phyloP scores from a whole-genome alignment of 2,329 filamentous ascomycete species.

The Aspergillus arachidicola region DNA sequence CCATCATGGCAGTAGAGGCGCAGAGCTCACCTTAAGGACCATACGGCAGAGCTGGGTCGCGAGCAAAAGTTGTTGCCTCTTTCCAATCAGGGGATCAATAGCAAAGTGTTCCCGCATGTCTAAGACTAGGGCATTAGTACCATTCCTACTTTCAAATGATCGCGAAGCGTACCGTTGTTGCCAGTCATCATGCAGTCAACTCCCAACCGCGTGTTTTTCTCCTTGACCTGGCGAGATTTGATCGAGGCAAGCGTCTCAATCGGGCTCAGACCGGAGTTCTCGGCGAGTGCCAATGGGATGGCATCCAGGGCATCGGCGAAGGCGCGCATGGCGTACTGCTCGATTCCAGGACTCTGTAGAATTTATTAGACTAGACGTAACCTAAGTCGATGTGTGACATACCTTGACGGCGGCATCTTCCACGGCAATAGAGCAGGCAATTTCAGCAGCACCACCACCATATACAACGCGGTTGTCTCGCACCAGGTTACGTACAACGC shows the following conservation, averaged over 20 bases:
- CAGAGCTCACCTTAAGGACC: conserved; percentile 80
- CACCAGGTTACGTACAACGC: conserved; percentile 95
- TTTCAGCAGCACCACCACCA: conserved; percentile 93
- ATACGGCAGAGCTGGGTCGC: conserved; percentile 97
- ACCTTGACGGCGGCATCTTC: conserved; percentile 89
- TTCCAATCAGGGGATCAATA: conserved; percentile 96
- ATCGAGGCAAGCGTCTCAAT: conserved; percentile 93
- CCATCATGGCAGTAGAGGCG: not conserved
- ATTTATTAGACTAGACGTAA: conserved; percentile 1
- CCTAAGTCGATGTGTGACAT: conserved; percentile 17
- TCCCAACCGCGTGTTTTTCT: conserved; percentile 75
- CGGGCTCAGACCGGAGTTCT: conserved; percentile 94
- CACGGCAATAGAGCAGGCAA: conserved; percentile 93
- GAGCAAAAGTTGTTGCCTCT: conserved; percentile 93
- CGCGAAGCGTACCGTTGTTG: conserved; percentile 71
- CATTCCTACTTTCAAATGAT: not conserved
- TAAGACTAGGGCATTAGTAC: conserved; percentile 31
- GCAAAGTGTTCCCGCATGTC: conserved; percentile 98
- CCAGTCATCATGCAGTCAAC: conserved; percentile 98
- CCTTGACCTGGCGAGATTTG: conserved; percentile 95
- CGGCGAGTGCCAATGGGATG: conserved; percentile 91
- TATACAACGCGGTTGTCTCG: conserved; percentile 97
- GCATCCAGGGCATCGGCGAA: conserved; percentile 94
- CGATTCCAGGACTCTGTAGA: conserved; percentile 79
- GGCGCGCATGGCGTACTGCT: conserved; percentile 98